Conservation (phyloP, 768 basidiomycete species). For the Strobilomyces dryophilus region DNA sequence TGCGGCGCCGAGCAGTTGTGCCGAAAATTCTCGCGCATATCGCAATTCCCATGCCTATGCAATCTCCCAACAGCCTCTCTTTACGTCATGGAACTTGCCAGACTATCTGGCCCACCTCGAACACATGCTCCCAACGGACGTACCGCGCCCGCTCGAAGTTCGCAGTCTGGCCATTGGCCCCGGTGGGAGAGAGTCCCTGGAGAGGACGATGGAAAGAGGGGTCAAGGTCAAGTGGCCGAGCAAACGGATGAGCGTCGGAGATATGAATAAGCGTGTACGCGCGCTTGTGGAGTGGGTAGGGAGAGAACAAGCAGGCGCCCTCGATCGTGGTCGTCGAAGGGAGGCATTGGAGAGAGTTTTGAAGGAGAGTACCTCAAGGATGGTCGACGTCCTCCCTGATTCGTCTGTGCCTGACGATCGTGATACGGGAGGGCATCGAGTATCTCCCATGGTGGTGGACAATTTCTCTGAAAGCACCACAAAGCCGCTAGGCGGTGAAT, state of each 20-base stretch:
- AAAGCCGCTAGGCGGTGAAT: slow-evolving; percentile 15
- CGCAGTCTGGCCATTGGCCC: slow-evolving; percentile 43
- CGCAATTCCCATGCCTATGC: slow-evolving; percentile 78
- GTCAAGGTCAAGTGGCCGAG: slow-evolving; percentile 92
- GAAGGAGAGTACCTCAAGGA: slow-evolving; percentile 12
- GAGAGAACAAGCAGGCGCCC: slow-evolving; percentile 73
- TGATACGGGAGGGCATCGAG: slow-evolving; percentile 12
- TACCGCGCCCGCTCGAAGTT: slow-evolving; percentile 72
- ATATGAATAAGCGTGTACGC: slow-evolving; percentile 94
- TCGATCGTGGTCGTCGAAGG: slow-evolving; percentile 64
- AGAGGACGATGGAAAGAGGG: slow-evolving; percentile 65
- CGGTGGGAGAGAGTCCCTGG: slow-evolving; percentile 50
- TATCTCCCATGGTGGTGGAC: slow-evolving; percentile 35
- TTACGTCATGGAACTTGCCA: slow-evolving; percentile 87
- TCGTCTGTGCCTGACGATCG: slow-evolving; percentile 13
- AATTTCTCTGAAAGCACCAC: slow-evolving; percentile 8
- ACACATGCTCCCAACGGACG: slow-evolving; percentile 73
- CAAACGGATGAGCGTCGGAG: slow-evolving; percentile 92
- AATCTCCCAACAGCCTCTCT: slow-evolving; percentile 71
- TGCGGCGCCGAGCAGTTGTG: slow-evolving; percentile 33
- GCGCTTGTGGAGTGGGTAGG: slow-evolving; percentile 93
- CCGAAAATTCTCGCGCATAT: slow-evolving; percentile 61
- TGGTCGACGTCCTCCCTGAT: slow-evolving; percentile 5
- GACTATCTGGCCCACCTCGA: slow-evolving; percentile 90
- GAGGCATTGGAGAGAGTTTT: slow-evolving; percentile 63